phyloP scores from a whole-genome alignment of 345 rosid genomes.

The Linum lewisii region DNA sequence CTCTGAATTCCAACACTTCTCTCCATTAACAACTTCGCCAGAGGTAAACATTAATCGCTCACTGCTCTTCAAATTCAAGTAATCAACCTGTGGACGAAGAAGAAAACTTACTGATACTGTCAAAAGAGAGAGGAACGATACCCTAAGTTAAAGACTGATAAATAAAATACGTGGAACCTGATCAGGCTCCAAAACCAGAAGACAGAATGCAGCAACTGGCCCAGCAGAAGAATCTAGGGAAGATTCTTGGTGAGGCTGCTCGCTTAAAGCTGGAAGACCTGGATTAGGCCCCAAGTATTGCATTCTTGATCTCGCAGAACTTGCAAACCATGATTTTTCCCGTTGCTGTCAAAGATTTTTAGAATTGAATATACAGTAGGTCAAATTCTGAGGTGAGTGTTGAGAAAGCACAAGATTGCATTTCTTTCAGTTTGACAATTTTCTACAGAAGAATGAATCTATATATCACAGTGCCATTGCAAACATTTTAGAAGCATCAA shows the following conservation, averaged over 20 bases:
- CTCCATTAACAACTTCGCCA: conserved; percentile 27
- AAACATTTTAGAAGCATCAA: too few relatives aligned
- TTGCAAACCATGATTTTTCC: conserved; percentile 71
- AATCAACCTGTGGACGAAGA: conserved; percentile 55
- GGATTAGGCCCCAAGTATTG: conserved; percentile 58
- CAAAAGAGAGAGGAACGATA: neutral
- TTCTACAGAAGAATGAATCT: too few relatives aligned
- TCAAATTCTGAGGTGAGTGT: neutral
- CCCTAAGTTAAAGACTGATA: neutral
- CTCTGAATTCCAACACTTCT: conserved; percentile 54
- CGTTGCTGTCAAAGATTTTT: conserved; percentile 40
- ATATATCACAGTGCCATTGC: too few relatives aligned
- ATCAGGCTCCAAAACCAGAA: conserved; percentile 67
- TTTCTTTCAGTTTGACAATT: too few relatives aligned
- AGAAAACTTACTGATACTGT: neutral
- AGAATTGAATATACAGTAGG: neutral
- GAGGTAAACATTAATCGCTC: conserved; percentile 51
- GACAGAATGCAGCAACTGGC: conserved; percentile 55
- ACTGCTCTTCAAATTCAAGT: conserved; percentile 73
- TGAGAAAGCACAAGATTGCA: neutral
- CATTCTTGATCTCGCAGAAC: conserved; percentile 55
- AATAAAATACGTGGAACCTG: conserved; percentile 39
- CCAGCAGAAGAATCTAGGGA: conserved; percentile 52
- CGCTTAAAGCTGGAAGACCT: conserved; percentile 43
- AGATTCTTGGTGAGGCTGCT: conserved; percentile 26